Base-by-base conservation (phyloP, 352 stramenopile genomes). In the Phytophthora syringae region DNA sequence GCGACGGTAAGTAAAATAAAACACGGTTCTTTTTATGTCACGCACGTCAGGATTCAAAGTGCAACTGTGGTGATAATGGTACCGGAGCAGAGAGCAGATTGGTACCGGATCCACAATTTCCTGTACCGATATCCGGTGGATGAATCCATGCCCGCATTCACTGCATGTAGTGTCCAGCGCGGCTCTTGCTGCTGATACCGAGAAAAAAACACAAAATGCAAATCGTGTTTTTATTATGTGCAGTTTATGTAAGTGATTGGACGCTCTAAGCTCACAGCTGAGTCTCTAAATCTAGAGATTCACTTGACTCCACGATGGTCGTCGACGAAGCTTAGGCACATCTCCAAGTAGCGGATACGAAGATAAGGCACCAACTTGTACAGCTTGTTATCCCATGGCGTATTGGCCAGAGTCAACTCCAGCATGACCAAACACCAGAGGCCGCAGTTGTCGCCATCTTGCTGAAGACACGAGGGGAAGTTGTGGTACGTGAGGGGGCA, bases 31-130 rank as follows among this genome's bases (percentile, higher is more conserved):
- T 47, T 25, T 25, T 21, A 11, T 13, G 7, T 15, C 39, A 47
- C 39, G 39, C 39, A 47, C 39, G 39, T 10, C 39, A 47, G 39
- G 39, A 47, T 47, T 47, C n/a, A 47, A 13, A 25, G 39, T 47
- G 39, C 39, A 47, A 13, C 39, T 22, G 39, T 47, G 6, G 39
- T 47, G 39, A 47, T 47, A 47, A 13, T 47, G 39, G 39, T 47
- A 47, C 39, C 7, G 39, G 39, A 47, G 39, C n/a, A 47, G 22
- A 47, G 39, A 25, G 15, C 39, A 47, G 39, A 25, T 47, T 47
- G 39, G 9, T 47, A 47, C 39, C 39, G 39, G 39, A 47, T 47
- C 24, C 18, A 47, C 39, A 47, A 2, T 5, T 7, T 47, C 1
- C 6, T n/a, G 12, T 47, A 47, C 39, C 39, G 39, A 25, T 47